Conservation (phyloP, 495 filamentous ascomycete species). For the Hypoxylon intermedium region DNA sequence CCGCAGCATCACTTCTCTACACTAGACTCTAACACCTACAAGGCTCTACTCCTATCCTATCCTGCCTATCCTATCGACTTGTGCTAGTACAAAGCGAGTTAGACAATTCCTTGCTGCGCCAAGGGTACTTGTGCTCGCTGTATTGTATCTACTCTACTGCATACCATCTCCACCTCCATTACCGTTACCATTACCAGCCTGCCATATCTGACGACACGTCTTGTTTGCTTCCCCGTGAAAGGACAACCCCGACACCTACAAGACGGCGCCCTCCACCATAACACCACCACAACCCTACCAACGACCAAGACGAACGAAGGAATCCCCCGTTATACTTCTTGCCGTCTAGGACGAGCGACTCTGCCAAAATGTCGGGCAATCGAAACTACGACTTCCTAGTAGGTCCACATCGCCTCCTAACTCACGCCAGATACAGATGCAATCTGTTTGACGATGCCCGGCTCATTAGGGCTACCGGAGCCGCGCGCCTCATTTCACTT, state of each 20-base stretch:
- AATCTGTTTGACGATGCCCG: background rate
- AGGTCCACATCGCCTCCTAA: conserved; percentile 45
- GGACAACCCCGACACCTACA: conserved; percentile 1
- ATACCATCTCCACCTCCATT: background rate
- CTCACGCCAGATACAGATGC: background rate
- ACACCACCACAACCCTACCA: background rate
- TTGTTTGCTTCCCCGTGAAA: conserved; percentile 11
- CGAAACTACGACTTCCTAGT: conserved; percentile 99
- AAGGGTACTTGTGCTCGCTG: conserved; percentile 25
- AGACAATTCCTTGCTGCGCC: conserved; percentile 33
- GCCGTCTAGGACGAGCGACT: conserved; percentile 39
- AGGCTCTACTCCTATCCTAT: too few species aligned
- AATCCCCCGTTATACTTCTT: conserved; percentile 3
- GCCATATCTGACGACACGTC: conserved; percentile 37
- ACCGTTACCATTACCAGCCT: conserved; percentile 11
- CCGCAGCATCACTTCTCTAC: too few species aligned
- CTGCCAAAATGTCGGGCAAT: conserved; percentile 83
- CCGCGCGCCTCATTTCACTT: background rate
- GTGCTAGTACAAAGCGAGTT: conserved; percentile 42
- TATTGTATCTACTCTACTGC: conserved; percentile 4
- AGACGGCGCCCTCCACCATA: too few species aligned
- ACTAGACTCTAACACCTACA: too few species aligned
- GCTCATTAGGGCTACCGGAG: background rate
- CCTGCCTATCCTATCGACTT: background rate
- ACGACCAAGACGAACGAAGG: background rate